These are phyloP conservation scores for Phialocephala subalpina DNA, from an alignment of 2,329 filamentous ascomycete species.

Conservation along the genomic window DNA sequence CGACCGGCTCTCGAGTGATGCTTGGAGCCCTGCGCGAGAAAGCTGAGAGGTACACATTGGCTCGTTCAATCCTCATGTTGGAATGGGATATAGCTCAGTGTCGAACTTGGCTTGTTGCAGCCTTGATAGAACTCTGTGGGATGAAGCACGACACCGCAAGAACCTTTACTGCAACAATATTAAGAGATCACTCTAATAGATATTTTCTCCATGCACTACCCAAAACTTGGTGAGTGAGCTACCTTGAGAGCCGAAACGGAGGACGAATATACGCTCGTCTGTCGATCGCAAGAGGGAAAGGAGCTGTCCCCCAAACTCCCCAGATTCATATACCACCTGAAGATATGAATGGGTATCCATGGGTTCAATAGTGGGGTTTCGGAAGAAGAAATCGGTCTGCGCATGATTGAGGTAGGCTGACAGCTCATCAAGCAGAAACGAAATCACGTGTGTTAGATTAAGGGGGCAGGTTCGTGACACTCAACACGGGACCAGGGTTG, in stretches of 20 bases:
- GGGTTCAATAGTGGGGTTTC: too few relatives aligned
- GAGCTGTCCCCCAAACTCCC: too few relatives aligned
- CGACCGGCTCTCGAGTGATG: too few relatives aligned
- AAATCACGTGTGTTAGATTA: slow-evolving; percentile 19
- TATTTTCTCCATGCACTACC: background rate
- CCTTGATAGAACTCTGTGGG: too few relatives aligned
- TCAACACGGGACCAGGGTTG: slow-evolving; percentile 7
- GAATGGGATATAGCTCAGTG: too few relatives aligned
- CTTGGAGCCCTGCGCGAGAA: too few relatives aligned
- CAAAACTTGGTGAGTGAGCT: background rate
- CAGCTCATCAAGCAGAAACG: slow-evolving; percentile 9
- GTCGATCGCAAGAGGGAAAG: background rate
- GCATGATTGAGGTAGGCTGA: background rate
- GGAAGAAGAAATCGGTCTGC: background rate
- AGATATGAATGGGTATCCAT: too few relatives aligned
- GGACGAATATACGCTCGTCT: background rate
- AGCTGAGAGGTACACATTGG: too few relatives aligned
- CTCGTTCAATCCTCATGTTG: too few relatives aligned
- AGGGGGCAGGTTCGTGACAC: slow-evolving; percentile 7
- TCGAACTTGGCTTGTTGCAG: too few relatives aligned
- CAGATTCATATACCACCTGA: too few relatives aligned
- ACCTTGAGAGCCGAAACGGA: background rate
- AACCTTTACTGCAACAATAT: background rate
- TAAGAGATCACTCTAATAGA: background rate
- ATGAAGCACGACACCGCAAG: background rate